A percentile compares a stretch with the other conserved stretches of the same genome.
Evolutionary conservation across 257 asterid genomes (phyloP).

Genomic region (Gentiana dahurica): DNA sequence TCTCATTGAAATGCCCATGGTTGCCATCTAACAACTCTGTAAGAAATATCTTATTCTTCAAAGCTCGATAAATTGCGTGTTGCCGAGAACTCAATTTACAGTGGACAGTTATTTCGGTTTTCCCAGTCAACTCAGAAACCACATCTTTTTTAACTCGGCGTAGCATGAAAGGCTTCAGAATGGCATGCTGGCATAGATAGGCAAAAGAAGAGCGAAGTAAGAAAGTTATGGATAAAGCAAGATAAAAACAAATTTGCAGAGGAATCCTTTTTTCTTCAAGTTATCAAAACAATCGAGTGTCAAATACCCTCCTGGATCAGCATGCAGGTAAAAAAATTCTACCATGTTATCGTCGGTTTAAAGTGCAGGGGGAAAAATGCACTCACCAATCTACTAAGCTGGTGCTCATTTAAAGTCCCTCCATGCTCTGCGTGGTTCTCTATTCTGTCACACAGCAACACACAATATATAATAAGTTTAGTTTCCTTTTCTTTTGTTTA

Average conservation of each 20-base stretch:
- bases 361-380: neutral
- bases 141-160: slow-evolving; percentile 97
- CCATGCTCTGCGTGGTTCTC: slow-evolving; percentile 99
- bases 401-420: slow-evolving; percentile 95
- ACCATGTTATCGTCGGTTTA: neutral
- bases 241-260: neutral
- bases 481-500: neutral
- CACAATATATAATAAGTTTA: slow-evolving; percentile 20
- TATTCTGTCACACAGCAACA: slow-evolving; percentile 40
- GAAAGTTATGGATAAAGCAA: slow-evolving; percentile 1
- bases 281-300: neutral
- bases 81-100: slow-evolving; percentile 92
- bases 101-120: slow-evolving; percentile 82
- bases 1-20: slow-evolving; percentile 95
- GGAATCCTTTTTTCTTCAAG: neutral
- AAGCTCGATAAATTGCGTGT: slow-evolving; percentile 95
- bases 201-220: slow-evolving; percentile 10
- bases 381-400: slow-evolving; percentile 94
- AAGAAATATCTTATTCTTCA: slow-evolving; percentile 93
- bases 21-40: slow-evolving; percentile 85
- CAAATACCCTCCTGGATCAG: too few relatives aligned
- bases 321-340: too few relatives aligned
- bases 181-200: slow-evolving; percentile 66
- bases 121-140: slow-evolving; percentile 83
- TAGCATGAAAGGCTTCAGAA: slow-evolving; percentile 94